Conservation (phyloP, 768 basidiomycete species). For the Phallus indusiatus region DNA sequence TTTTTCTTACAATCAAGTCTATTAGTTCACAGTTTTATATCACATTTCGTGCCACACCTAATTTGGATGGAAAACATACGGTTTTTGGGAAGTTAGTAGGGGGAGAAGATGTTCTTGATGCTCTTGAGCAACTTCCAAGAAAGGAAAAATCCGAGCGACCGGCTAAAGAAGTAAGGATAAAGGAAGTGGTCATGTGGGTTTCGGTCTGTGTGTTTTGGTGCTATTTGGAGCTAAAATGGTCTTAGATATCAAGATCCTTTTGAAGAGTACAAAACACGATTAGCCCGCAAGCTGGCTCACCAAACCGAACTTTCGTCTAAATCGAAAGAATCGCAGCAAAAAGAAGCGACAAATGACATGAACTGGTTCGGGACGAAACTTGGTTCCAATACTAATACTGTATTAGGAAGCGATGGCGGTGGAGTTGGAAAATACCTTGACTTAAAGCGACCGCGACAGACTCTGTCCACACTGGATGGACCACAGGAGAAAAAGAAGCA, state of each 20-base stretch:
- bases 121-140: conserved; percentile 70
- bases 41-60: conserved; percentile 73
- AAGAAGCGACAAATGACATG: conserved; percentile 48
- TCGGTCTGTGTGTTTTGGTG: neutral
- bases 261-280: conserved; percentile 79
- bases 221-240: conserved; percentile 1
- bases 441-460: conserved; percentile 36
- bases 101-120: conserved; percentile 82
- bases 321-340: conserved; percentile 31
- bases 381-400: conserved; percentile 27
- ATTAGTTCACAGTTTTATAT: conserved; percentile 86
- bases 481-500: conserved; percentile 62
- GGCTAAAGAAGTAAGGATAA: conserved; percentile 75
- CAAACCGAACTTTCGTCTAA: conserved; percentile 23
- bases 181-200: conserved; percentile 76
- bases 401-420: conserved; percentile 23
- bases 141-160: conserved; percentile 86
- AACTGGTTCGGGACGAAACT: conserved; percentile 91
- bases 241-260: conserved; percentile 89
- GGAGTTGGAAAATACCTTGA: conserved; percentile 78
- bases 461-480: conserved; percentile 7
- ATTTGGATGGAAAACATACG: conserved; percentile 90
- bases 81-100: conserved; percentile 98
- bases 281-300: conserved; percentile 63
- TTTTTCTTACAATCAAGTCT: conserved; percentile 1